Evolutionary conservation across 768 basidiomycete species (phyloP).

Genomic region (Tephrocybe rancida): DNA sequence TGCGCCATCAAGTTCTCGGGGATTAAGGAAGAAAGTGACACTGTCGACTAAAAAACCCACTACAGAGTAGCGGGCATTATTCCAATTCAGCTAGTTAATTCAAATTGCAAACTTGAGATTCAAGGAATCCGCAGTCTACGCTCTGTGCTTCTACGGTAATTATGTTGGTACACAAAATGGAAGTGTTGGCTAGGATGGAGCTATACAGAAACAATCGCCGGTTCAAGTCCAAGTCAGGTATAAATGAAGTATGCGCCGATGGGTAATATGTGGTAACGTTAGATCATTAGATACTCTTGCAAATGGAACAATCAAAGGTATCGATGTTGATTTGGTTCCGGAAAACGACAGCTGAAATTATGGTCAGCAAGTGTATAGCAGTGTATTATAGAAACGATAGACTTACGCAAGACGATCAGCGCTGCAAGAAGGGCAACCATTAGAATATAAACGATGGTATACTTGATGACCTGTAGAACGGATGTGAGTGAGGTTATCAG

Average conservation of each 20-base stretch:
- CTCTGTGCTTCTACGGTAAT: conserved; percentile 19
- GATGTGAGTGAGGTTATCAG: conserved; percentile 10
- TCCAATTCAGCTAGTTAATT: too few species aligned
- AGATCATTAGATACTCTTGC: conserved; percentile 79
- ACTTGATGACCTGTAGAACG: conserved; percentile 67
- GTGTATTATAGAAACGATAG: neutral
- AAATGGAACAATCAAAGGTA: conserved; percentile 77
- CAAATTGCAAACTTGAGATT: too few species aligned
- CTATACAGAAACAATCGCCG: conserved; percentile 14
- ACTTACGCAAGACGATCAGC: conserved; percentile 82
- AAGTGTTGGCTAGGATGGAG: conserved; percentile 17
- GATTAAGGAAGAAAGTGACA: too few species aligned
- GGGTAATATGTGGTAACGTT: conserved; percentile 26
- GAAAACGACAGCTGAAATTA: conserved; percentile 71
- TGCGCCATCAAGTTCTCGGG: too few species aligned
- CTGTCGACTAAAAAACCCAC: too few species aligned
- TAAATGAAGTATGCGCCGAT: conserved; percentile 19
- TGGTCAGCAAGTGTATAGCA: conserved; percentile 15
- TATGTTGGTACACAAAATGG: conserved; percentile 24
- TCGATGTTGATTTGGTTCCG: conserved; percentile 59
- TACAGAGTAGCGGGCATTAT: too few species aligned
- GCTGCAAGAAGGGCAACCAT: conserved; percentile 80
- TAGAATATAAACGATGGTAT: conserved; percentile 79
- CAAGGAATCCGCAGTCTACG: conserved; percentile 10
- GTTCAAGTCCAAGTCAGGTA: conserved; percentile 22